These are phyloP conservation scores for Flaveria floridana DNA, from an alignment of 140 eudicot genomes.

Conservation along the genomic window DNA sequence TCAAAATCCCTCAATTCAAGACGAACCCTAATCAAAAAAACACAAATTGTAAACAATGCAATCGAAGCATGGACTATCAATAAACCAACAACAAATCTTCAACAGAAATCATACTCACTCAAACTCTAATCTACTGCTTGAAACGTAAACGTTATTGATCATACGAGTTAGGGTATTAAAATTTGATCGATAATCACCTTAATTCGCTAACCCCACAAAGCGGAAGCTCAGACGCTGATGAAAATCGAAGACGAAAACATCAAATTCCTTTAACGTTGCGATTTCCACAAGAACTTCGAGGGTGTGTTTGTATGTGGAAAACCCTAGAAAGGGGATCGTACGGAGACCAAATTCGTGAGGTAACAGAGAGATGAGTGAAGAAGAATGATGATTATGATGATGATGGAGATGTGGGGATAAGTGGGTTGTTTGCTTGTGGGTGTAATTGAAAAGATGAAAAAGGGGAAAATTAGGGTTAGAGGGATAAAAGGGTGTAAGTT, in stretches of 20 bases:
- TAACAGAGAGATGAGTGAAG: constrained; percentile 28
- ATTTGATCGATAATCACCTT: constrained; percentile 39
- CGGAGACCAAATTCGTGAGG: neutral
- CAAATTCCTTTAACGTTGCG: neutral
- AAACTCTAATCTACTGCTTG: no score
- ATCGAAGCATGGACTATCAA: neutral
- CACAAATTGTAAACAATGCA: constrained; percentile 11
- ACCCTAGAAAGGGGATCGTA: constrained; percentile 46
- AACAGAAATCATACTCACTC: no score
- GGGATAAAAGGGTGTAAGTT: constrained; percentile 16
- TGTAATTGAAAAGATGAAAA: constrained; percentile 37
- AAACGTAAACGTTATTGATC: neutral
- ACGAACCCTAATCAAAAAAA: constrained; percentile 38
- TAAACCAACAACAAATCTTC: no score
- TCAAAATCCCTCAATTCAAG: constrained; percentile 28
- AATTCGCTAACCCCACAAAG: constrained; percentile 26
- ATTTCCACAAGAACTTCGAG: constrained; percentile 4
- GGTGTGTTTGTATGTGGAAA: constrained; percentile 13
- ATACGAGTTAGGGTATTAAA: constrained; percentile 21
- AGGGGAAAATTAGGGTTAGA: constrained; percentile 39
- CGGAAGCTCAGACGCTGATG: constrained; percentile 27
- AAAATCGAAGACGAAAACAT: neutral
- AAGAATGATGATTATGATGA: constrained; percentile 27
- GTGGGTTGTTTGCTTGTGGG: constrained; percentile 54
- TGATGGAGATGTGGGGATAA: constrained; percentile 34